phyloP scores from a whole-genome alignment of 1,284 basidiomycete species.

The Schizopora paradoxa region DNA sequence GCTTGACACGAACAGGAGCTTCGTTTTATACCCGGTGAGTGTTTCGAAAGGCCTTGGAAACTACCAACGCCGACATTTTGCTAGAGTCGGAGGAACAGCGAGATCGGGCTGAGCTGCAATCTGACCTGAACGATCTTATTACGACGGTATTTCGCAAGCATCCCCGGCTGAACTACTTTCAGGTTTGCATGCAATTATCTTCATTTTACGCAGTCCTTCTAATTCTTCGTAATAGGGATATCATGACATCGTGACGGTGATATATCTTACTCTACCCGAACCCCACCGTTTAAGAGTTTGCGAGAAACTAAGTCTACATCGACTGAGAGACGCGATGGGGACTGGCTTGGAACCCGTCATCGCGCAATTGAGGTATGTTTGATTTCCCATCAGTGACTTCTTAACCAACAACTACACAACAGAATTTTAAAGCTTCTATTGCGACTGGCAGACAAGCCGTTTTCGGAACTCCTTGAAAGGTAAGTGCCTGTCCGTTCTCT shows the following conservation, averaged over 20 bases:
- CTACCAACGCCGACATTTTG: conserved; percentile 2
- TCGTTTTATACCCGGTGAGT: conserved; percentile 86
- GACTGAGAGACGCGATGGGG: conserved; percentile 89
- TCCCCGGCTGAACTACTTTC: conserved; percentile 79
- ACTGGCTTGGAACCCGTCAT: conserved; percentile 78
- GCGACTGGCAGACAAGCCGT: conserved; percentile 63
- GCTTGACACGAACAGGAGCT: conserved; percentile 84
- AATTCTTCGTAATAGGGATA: conserved; percentile 57
- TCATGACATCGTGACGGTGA: conserved; percentile 86
- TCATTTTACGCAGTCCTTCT: not conserved
- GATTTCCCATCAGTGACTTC: not conserved
- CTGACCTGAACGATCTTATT: conserved; percentile 70
- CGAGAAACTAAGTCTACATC: conserved; percentile 74
- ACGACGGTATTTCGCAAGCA: conserved; percentile 70
- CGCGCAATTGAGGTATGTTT: conserved; percentile 68
- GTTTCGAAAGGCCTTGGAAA: conserved; percentile 34
- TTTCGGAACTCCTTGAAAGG: conserved; percentile 64
- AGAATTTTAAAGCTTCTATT: conserved; percentile 71
- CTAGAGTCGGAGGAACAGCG: conserved; percentile 25
- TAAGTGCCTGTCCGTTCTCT: conserved; percentile 29
- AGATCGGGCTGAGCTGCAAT: conserved; percentile 50
- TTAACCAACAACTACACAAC: conserved; percentile 10
- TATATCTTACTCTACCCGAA: conserved; percentile 74
- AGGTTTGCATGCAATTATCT: conserved; percentile 39
- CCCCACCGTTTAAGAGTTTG: conserved; percentile 52